Conservation (phyloP, 345 rosid genomes). For the Gossypium stocksii region DNA sequence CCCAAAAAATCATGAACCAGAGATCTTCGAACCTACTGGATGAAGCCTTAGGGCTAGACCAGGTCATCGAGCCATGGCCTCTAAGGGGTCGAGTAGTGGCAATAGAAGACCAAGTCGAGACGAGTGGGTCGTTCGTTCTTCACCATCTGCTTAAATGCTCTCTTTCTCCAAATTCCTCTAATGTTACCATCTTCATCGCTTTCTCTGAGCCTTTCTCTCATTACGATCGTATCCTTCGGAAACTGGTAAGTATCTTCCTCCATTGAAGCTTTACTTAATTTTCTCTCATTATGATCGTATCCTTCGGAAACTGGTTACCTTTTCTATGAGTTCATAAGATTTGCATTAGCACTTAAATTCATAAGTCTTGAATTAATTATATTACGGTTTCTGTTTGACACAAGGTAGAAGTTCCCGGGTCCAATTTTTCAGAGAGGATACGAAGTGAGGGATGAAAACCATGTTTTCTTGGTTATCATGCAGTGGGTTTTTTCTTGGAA, state of each 20-base stretch:
- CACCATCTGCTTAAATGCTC: constrained; percentile 77
- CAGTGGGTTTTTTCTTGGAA: not conserved
- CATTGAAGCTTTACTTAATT: not conserved
- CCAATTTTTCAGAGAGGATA: not conserved
- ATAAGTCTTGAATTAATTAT: not conserved
- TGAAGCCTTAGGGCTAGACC: constrained; percentile 57
- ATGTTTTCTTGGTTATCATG: not conserved
- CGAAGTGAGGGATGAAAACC: not conserved
- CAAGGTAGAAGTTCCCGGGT: not conserved
- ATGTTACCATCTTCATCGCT: constrained; percentile 57
- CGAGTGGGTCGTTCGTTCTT: constrained; percentile 69
- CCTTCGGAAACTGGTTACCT: constrained; percentile 44
- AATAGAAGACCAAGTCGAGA: constrained; percentile 80
- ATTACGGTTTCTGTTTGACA: not conserved
- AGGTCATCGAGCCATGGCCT: constrained; percentile 35
- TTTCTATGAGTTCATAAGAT: not conserved
- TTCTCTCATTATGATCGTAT: constrained; percentile 72
- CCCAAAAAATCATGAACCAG: constrained; percentile 30
- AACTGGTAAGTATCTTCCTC: constrained; percentile 42
- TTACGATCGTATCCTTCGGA: constrained; percentile 76
- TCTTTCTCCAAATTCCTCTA: constrained; percentile 46
- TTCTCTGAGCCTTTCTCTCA: constrained; percentile 82
- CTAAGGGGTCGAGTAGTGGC: constrained; percentile 48
- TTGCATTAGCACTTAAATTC: not conserved
- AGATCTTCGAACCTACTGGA: constrained; percentile 53